Base-by-base conservation (phyloP, 2,329 filamentous ascomycete species). In the Colletotrichum plurivorum region DNA sequence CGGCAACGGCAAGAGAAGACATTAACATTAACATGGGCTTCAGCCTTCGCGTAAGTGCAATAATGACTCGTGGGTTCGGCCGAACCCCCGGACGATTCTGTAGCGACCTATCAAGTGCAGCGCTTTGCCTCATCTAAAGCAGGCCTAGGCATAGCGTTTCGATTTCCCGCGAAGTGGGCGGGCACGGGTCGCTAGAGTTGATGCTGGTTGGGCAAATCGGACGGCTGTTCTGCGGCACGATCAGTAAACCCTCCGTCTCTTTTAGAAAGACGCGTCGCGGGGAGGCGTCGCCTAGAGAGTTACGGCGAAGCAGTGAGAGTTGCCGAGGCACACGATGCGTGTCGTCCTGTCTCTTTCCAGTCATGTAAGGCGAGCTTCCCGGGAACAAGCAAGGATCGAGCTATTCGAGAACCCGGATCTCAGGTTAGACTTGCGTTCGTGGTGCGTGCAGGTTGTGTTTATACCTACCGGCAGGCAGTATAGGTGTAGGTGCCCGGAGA, bases 61-160 rank as follows among this genome's bases (percentile, higher is more conserved):
- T 9, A 43, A 54, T 69, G 65, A 65, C 65, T 68, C 66, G 66
- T 27, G 45, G 25, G 15, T 36, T 41, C 18, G 46, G 43, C 58
- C 8, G 58, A 39, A 43, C 48, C 9, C 36, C 15, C 5, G 22
- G 22, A 22, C 48, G 27, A 27, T 54, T 22, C 48, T 54, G 46
- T 65, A 58, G 31, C 60, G 22, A 59, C 48, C 60, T 65, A 65
- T 65, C 53, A 60, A 12, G 31, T 36, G 8, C 31, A 7, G 36
- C 15, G 13, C 41, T 43, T n/a, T 43, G 41, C 16, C 13, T 43
- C 16, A 36, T n/a, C 41, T 43, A 43, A 15, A n/a, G 13, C 16
- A n/a, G 20, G 13, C 12, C 25, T 52, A 31, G 18, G 12, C 46
- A 16, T n/a, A 16, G 39, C 59, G 55, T 39, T 53, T 16, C 59